These are phyloP conservation scores for Beta macrorhiza DNA, from an alignment of 179 eudicot species.

Conservation along the genomic window DNA sequence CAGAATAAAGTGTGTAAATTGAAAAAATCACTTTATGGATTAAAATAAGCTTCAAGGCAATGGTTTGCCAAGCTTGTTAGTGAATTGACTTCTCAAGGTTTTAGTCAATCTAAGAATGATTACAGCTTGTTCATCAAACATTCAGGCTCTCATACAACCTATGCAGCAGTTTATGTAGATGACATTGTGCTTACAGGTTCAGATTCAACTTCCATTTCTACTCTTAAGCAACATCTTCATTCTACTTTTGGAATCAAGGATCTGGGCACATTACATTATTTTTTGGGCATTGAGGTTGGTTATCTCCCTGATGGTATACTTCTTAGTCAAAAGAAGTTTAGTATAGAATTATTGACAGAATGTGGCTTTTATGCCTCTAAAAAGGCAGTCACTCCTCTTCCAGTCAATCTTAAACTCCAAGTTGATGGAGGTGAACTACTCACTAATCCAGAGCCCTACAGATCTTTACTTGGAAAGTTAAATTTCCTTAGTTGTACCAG, in stretches of 20 bases:
- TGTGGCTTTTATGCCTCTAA: no score
- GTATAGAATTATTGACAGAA: no score
- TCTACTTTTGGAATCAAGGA: neutral
- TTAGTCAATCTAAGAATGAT: neutral
- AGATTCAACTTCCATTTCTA: neutral
- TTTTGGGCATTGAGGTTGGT: neutral
- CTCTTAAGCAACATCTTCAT: neutral
- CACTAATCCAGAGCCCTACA: no score
- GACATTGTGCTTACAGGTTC: neutral
- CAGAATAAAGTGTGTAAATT: neutral
- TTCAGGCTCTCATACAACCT: neutral
- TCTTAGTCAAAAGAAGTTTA: no score
- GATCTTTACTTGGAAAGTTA: neutral
- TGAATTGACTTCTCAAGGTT: neutral
- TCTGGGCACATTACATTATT: neutral
- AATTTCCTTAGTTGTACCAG: neutral
- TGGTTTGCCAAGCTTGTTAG: neutral
- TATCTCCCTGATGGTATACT: neutral
- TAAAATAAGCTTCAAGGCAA: conserved; percentile 1
- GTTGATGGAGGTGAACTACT: no score
- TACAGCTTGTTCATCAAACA: neutral
- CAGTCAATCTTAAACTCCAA: no score
- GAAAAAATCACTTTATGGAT: neutral
- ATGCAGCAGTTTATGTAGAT: neutral
- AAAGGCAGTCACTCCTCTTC: no score